A percentile compares a stretch with the other conserved stretches of the same genome.
Conservation (phyloP, 495 filamentous ascomycete species). For the Trypethelium eluteriae region DNA sequence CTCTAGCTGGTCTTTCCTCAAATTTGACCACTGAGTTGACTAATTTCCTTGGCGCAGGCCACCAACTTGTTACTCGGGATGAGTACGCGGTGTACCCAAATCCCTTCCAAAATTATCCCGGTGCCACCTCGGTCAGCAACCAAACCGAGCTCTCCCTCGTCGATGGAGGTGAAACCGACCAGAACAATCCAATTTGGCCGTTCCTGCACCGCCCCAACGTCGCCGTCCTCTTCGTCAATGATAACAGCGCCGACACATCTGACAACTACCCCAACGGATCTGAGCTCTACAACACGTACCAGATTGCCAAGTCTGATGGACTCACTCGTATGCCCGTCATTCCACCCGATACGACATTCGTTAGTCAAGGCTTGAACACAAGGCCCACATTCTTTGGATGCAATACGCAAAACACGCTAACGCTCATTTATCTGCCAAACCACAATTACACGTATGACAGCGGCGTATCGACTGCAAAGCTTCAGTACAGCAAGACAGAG, state of each 20-base stretch:
- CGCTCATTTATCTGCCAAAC: conserved; percentile 43
- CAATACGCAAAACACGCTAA: conserved; percentile 29
- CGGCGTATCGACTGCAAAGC: conserved; percentile 30
- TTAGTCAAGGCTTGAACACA: conserved; percentile 36
- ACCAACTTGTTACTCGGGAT: conserved; percentile 27
- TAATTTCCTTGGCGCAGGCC: neutral
- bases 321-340: conserved; percentile 39
- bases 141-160: conserved; percentile 34
- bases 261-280: conserved; percentile 41
- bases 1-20: neutral
- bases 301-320: conserved; percentile 30
- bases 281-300: conserved; percentile 38
- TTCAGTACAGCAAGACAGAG: conserved; percentile 35
- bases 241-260: conserved; percentile 40
- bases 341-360: conserved; percentile 32
- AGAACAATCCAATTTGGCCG: conserved; percentile 44
- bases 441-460: conserved; percentile 32
- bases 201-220: conserved; percentile 37
- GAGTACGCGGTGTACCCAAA: conserved; percentile 39
- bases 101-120: conserved; percentile 39
- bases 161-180: conserved; percentile 40
- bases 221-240: conserved; percentile 42
- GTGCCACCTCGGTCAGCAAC: conserved; percentile 29
- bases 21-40: neutral
- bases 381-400: conserved; percentile 44